Evolutionary conservation across 23 red algal genomes (phyloP).

Genomic region (Agarophyton chilense): DNA sequence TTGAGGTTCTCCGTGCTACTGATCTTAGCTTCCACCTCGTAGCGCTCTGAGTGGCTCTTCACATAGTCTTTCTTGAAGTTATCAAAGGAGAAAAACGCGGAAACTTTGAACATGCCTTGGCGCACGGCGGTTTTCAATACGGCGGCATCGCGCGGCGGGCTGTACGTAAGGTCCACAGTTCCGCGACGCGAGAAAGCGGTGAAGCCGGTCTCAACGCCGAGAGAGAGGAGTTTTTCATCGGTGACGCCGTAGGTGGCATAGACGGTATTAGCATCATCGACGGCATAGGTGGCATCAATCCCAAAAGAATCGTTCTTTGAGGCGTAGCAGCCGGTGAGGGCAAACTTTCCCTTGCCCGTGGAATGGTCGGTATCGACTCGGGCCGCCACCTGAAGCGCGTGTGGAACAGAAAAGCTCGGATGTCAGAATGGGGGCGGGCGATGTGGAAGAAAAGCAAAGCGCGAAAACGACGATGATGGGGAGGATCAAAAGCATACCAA

Average conservation of each 20-base stretch:
- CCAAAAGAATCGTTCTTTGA: constrained; percentile 65
- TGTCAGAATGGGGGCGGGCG: not conserved
- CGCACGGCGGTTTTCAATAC: constrained; percentile 53
- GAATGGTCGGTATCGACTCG: constrained; percentile 74
- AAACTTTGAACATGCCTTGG: constrained; percentile 65
- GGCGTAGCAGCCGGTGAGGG: constrained; percentile 63
- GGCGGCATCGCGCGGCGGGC: constrained; percentile 48
- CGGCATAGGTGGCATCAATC: constrained; percentile 60
- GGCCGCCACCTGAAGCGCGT: constrained; percentile 33
- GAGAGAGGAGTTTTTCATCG: constrained; percentile 41
- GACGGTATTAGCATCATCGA: constrained; percentile 32
- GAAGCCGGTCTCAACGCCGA: constrained; percentile 77
- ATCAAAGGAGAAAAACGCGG: constrained; percentile 43
- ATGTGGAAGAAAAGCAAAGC: not conserved
- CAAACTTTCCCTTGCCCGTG: constrained; percentile 66
- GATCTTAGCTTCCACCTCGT: constrained; percentile 68
- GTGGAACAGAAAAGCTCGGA: not conserved
- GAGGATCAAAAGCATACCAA: constrained; percentile 13
- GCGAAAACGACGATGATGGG: not conserved
- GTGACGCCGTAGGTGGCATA: constrained; percentile 72
- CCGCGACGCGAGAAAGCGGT: constrained; percentile 26
- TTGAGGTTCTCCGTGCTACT: constrained; percentile 48
- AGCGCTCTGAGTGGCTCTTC: constrained; percentile 38
- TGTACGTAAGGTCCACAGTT: constrained; percentile 61
- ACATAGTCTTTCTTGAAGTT: constrained; percentile 32